Base-by-base conservation (phyloP, 768 basidiomycete genomes). In the Mycena filopes region DNA sequence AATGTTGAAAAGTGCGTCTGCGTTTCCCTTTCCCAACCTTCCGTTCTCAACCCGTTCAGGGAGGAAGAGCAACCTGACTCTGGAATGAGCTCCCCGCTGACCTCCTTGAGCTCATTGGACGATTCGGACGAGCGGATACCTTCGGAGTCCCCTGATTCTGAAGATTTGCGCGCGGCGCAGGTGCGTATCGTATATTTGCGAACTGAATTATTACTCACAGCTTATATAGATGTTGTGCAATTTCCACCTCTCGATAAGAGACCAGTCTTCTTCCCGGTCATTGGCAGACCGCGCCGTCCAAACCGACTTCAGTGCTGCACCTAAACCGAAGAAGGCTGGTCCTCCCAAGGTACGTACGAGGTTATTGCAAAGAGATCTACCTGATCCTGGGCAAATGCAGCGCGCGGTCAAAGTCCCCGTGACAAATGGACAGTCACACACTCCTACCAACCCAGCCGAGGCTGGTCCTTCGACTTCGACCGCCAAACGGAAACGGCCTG, bases 91-190 rank as follows among this genome's bases (percentile, higher is more conserved):
- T 92, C 92, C 1, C 92, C 91, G 3, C 76, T 93, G 43, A 92
- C 91, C 25, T 90, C 90, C 1, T 76, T 93, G 51, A 92, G 89
- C 68, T 92, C 90, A 40, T 74, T 92, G 62, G 90, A 90, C 57
- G 91, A 89, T 55, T 74, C 77, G 16, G 86, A 89, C 23, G 82
- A 85, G 33, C 73, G 77, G 74, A 62, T 68, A 70, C 57, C 67
- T 55, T 66, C 75, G 25, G 66, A 75, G 51, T 58, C 73, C 67
- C 63, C 68, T 72, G 77, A 83, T 65, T 41, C 73, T 0, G 88
- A 89, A 47, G 87, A 90, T 55, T 67, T 90, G 57, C 80, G 78
- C 59, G 84, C 85, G 12, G 91, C 90, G 38, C 83, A 90, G 82
- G 91, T 85, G 74, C 69, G 80, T 53, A 42, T 26, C 56, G 33